Evolutionary conservation across 2,329 filamentous ascomycete genomes (phyloP), one percentile per base, ranked within the genome.

Genomic region (Colletotrichum sp.): DNA sequence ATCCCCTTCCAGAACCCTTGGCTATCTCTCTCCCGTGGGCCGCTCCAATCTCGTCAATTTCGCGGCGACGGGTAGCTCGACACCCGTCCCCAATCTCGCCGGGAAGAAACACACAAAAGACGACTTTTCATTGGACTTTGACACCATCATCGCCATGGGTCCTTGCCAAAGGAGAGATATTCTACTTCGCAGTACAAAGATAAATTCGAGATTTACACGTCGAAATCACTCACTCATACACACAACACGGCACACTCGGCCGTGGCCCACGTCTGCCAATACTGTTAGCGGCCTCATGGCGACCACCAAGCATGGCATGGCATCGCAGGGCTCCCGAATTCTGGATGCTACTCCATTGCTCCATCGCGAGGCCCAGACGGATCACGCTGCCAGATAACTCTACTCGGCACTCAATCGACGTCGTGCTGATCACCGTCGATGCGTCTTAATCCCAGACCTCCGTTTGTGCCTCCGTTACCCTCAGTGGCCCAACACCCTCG

Each of bases 41-140:
- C 55, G 24, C 8, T 38, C 34, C 57, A 70, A 70, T 70, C 36
- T 70, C 67, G 36, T 70, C 57, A 70, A 70, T 70, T 63, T 70
- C 57, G 36, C 55, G 24, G 57, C 67, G 57, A 63, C 67, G 57
- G 67, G 57, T 52, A 63, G 34, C 36, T 63, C 36, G 28, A 63
- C 67, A 52, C 43, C 57, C 36, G 67, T 70, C 18, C 67, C 57
- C 57, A 52, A 52, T 52, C 66, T 32, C 36, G 26, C 4, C 34
- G 18, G 26, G 8, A 16, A 38, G 57, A 61, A 70, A 63, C 67
- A 32, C 57, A 52, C 36, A 15, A 63, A 61, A 69, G 16, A 69
- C 55, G 55, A 61, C 32, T 43, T 69, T 60, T 30, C 67, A 60
- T 60, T 60, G 34, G 55, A 43, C 12, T 64, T 64, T 64, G 60